Conservation (phyloP, 2,329 filamentous ascomycete species). For the Pseudogymnoascus sp. region DNA sequence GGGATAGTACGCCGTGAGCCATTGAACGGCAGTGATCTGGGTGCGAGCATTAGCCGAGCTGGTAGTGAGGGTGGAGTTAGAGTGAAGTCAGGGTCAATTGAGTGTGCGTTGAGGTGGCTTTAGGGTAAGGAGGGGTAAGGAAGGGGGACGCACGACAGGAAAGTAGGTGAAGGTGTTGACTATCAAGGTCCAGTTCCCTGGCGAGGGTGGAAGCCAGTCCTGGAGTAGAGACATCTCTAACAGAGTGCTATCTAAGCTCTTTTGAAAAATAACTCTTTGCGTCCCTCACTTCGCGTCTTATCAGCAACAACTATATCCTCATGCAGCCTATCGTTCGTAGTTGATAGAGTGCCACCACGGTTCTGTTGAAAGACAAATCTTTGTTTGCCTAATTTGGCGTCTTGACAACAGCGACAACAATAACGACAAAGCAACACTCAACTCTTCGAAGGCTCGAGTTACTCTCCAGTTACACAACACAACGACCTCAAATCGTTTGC, state of each 20-base stretch:
- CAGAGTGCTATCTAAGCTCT: background rate
- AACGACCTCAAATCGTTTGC: background rate
- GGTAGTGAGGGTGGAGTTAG: background rate
- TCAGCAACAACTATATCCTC: background rate
- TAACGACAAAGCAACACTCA: background rate
- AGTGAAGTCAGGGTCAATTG: background rate
- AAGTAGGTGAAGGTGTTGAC: constrained; percentile 46
- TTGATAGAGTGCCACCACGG: background rate
- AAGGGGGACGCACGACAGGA: constrained; percentile 34
- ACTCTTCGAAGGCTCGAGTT: background rate
- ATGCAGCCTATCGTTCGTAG: background rate
- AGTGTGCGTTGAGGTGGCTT: background rate
- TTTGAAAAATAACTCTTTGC: background rate
- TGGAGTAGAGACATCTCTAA: constrained; percentile 22
- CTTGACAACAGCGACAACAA: background rate
- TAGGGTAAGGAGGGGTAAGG: constrained; percentile 8
- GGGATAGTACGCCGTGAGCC: constrained; percentile 67
- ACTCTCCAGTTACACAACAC: background rate
- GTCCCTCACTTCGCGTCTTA: background rate
- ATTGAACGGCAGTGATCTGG: constrained; percentile 67
- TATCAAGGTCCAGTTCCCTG: constrained; percentile 47
- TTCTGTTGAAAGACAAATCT: background rate
- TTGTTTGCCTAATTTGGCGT: background rate
- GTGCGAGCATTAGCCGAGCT: background rate
- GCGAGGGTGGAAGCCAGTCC: constrained; percentile 43